These are phyloP conservation scores for Phytophthora tubulina DNA, from an alignment of 352 stramenopile species.

Conservation along the genomic window DNA sequence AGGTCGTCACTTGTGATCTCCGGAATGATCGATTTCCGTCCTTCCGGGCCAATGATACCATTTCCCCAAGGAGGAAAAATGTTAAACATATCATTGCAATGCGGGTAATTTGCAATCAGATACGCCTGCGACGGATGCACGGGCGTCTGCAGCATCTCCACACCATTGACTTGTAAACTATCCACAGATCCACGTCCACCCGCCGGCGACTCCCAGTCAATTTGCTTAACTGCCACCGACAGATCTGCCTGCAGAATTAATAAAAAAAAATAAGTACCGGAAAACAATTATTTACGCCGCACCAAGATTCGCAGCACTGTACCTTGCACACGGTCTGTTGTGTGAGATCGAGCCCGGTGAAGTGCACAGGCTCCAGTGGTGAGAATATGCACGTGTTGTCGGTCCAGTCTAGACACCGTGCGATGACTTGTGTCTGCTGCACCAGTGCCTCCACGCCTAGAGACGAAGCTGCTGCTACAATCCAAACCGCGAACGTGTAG, in stretches of 20 bases:
- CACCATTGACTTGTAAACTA: conserved; percentile 70
- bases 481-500: conserved; percentile 10
- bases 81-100: conserved; percentile 90
- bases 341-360: conserved; percentile 54
- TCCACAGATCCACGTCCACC: conserved; percentile 65
- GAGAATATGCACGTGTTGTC: conserved; percentile 65
- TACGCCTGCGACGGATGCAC: conserved; percentile 77
- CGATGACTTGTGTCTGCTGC: conserved; percentile 71
- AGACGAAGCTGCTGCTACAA: conserved; percentile 6
- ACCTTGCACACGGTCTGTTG: conserved; percentile 84
- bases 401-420: conserved; percentile 62
- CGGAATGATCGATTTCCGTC: conserved; percentile 71
- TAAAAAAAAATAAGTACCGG: conserved; percentile 18
- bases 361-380: conserved; percentile 55
- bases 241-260: conserved; percentile 66
- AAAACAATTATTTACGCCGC: not conserved
- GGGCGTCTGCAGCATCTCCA: conserved; percentile 63
- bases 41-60: conserved; percentile 67
- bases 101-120: conserved; percentile 73
- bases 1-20: conserved; percentile 57
- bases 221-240: conserved; percentile 83
- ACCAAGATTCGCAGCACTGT: conserved; percentile 4
- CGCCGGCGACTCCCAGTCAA: conserved; percentile 72
- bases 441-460: conserved; percentile 42
- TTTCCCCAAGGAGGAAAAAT: conserved; percentile 84